Base-by-base conservation (phyloP, 2,329 filamentous ascomycete genomes). In the Colletotrichum sp. region DNA sequence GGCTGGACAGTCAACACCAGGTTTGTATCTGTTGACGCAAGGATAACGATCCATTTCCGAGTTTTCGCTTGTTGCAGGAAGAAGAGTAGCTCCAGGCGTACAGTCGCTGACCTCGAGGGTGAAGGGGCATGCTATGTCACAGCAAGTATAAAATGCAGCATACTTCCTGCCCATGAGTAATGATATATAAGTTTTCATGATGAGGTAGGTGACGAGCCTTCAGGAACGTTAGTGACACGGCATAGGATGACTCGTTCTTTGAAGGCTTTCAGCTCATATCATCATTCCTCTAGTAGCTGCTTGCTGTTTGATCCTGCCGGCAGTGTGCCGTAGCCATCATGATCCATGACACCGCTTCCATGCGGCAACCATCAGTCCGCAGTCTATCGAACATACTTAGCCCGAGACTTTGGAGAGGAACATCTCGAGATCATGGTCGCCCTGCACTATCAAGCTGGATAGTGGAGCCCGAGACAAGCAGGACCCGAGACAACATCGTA, bases 91-190 rank as follows among this genome's bases (percentile, higher is more conserved):
- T 24, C 10, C 10, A n/a, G 9, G 5, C 39, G 1, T 1, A 22
- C 3, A n/a, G 39, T 48, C 5, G 39, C 39, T 48, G 0, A 3
- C 0, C 0, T 48, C 12, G 18, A 48, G 18, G 0, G 1, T n/a
- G 8, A n/a, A 6, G 5, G 9, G 18, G 2, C 8, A 2, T 22
- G 10, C 6, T 52, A 6, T 22, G 10, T 13, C 10, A 22, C 5
- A 6, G n/a, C 44, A 13, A 52, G 6, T 7, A 7, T 1, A 4
- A 52, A 1, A 1, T 2, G n/a, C 5, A 5, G 44, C 44, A 52
- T 13, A 7, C n/a, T 12, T 4, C 13, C 44, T 52, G n/a, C 44
- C 1, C 6, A 13, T 13, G 44, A 8, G 6, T 3, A 52, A 8
- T 5, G 44, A 52, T 52, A 22, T 52, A 22, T 52, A 52, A 0